Percentiles rank a stretch among this genome's conserved stretches.
These are phyloP conservation scores for Tephrocybe sp. DNA, from an alignment of 768 basidiomycete species.

Conservation along the genomic window DNA sequence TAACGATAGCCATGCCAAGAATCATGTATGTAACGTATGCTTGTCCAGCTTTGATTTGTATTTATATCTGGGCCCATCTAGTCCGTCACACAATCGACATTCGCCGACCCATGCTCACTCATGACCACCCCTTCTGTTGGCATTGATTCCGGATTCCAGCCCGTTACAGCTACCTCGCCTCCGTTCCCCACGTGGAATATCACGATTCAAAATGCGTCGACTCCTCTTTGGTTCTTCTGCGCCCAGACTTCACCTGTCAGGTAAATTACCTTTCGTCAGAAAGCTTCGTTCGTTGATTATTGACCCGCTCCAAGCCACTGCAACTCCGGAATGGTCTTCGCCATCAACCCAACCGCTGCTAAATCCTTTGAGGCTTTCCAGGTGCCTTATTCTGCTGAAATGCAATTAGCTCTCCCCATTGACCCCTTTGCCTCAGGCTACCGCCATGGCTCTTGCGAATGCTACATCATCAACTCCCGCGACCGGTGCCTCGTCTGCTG, in stretches of 20 bases:
- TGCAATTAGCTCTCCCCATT: background rate
- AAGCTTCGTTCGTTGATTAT: background rate
- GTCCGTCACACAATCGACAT: conserved; percentile 64
- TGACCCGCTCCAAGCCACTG: conserved; percentile 42
- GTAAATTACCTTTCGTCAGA: conserved; percentile 15
- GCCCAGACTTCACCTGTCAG: conserved; percentile 37
- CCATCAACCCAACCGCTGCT: conserved; percentile 48
- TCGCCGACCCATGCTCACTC: conserved; percentile 49
- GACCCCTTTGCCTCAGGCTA: conserved; percentile 1
- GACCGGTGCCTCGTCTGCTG: background rate
- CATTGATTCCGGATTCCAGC: conserved; percentile 53
- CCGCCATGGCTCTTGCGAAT: conserved; percentile 17
- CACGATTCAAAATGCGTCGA: conserved; percentile 42
- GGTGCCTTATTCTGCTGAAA: conserved; percentile 18
- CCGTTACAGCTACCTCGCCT: conserved; percentile 30
- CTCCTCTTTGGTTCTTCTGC: conserved; percentile 66
- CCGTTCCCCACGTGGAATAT: conserved; percentile 44
- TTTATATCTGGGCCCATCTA: conserved; percentile 18
- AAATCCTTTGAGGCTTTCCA: conserved; percentile 52
- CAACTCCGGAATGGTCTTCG: conserved; percentile 59
- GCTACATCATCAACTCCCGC: too few relatives aligned
- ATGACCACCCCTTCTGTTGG: conserved; percentile 35
- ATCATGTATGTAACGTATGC: conserved; percentile 37
- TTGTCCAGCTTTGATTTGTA: background rate
- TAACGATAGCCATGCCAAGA: conserved; percentile 36